Evolutionary conservation across 1,284 basidiomycete genomes (phyloP).

Genomic region (Pisolithus thermaeus): DNA sequence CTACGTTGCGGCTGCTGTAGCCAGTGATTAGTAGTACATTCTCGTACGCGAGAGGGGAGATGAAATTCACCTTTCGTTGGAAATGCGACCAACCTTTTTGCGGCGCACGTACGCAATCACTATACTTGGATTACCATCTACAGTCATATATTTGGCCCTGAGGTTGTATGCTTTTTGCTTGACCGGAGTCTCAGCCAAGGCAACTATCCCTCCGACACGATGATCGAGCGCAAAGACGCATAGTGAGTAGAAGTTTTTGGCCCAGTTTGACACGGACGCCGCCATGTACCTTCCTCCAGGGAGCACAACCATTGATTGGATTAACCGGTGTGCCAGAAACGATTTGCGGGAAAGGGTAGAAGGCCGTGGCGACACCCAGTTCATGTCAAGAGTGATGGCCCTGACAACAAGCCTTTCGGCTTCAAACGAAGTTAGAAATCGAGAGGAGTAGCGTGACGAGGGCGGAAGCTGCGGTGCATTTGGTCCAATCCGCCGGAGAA

Average conservation of each 20-base stretch:
- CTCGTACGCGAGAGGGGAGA: neutral
- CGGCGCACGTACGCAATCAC: conserved; percentile 48
- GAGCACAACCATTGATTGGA: conserved; percentile 55
- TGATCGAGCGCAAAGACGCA: conserved; percentile 56
- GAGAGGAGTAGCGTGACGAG: conserved; percentile 41
- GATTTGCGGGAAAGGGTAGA: conserved; percentile 29
- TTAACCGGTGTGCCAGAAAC: conserved; percentile 37
- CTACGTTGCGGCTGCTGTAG: conserved; percentile 27
- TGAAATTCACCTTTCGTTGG: conserved; percentile 26
- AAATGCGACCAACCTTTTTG: conserved; percentile 26
- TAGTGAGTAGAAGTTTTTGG: conserved; percentile 42
- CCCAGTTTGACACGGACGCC: conserved; percentile 47
- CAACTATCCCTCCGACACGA: conserved; percentile 37
- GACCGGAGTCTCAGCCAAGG: conserved; percentile 48
- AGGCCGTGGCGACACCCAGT: conserved; percentile 45
- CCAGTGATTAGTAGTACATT: conserved; percentile 1
- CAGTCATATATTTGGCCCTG: conserved; percentile 56
- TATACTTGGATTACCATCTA: conserved; percentile 45
- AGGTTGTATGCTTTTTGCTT: conserved; percentile 51
- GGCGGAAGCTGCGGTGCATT: conserved; percentile 62
- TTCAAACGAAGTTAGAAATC: conserved; percentile 46
- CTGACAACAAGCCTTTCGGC: conserved; percentile 58
- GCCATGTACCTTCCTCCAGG: conserved; percentile 68
- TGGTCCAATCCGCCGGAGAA: conserved; percentile 45
- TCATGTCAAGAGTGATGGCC: conserved; percentile 54